A percentile compares a stretch with the other conserved stretches of the same genome.
Evolutionary conservation across 768 basidiomycete genomes (phyloP).

Genomic region (Boletus rex-veris): DNA sequence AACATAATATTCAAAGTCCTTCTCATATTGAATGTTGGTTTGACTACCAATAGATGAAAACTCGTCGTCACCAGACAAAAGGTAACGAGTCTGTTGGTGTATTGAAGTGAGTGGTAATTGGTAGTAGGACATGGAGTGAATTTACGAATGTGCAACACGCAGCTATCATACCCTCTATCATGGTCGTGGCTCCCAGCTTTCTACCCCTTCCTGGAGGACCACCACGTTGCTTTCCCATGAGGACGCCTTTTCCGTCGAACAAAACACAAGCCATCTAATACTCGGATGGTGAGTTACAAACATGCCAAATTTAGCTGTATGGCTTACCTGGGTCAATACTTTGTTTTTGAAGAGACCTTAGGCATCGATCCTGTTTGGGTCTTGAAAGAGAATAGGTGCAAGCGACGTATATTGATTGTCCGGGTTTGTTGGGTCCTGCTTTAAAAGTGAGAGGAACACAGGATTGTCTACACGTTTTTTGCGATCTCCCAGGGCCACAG

Average conservation of each 20-base stretch:
- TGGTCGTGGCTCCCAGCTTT: background rate
- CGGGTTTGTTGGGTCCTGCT: background rate
- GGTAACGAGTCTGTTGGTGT: no score
- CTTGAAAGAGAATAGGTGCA: background rate
- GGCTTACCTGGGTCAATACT: background rate
- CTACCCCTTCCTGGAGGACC: background rate
- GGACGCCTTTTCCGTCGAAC: background rate
- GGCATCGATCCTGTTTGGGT: background rate
- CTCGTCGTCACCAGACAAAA: no score
- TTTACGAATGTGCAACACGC: no score
- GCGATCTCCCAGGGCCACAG: background rate
- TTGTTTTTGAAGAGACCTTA: background rate
- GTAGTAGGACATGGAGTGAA: no score
- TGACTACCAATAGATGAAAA: no score
- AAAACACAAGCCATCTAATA: background rate
- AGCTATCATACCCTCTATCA: background rate
- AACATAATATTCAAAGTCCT: no score
- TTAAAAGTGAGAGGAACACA: background rate
- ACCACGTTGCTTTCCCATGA: background rate
- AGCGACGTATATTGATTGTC: background rate
- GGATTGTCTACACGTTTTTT: background rate
- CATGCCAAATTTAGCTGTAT: background rate
- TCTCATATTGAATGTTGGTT: no score
- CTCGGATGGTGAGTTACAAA: background rate
- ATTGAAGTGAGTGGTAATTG: no score